Conservation (phyloP, 106 monocot species). For the Chionographis japonica region DNA sequence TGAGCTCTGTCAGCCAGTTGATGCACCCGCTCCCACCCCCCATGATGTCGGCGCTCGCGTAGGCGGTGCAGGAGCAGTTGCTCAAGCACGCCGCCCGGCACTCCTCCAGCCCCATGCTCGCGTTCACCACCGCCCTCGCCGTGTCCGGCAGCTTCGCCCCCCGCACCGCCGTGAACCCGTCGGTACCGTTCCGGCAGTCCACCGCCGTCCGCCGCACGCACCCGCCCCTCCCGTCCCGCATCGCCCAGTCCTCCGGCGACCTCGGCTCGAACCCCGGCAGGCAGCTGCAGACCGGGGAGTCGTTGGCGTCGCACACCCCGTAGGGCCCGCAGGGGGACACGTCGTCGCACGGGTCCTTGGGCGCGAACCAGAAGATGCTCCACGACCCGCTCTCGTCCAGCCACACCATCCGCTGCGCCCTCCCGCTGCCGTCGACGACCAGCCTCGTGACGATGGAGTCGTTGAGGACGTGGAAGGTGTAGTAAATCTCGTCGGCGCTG, state of each 20-base stretch:
- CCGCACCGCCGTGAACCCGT: slow-evolving; percentile 23
- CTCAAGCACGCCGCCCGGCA: slow-evolving; percentile 33
- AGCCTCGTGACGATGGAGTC: too few relatives aligned
- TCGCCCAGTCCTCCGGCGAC: slow-evolving; percentile 14
- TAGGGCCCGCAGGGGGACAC: slow-evolving; percentile 13
- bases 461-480: too few relatives aligned
- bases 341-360: slow-evolving; percentile 16
- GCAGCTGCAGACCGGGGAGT: slow-evolving; percentile 19
- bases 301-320: slow-evolving; percentile 15
- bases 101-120: slow-evolving; percentile 28
- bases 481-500: too few relatives aligned
- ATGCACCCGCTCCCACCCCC: slow-evolving; percentile 20
- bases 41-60: not conserved
- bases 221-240: slow-evolving; percentile 12
- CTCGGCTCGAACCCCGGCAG: slow-evolving; percentile 14
- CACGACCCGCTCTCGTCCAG: not conserved
- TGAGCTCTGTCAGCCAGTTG: not conserved
- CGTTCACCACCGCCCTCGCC: slow-evolving; percentile 18
- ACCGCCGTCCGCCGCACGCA: slow-evolving; percentile 21
- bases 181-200: slow-evolving; percentile 35
- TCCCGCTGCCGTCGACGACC: too few relatives aligned
- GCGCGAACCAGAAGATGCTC: slow-evolving; percentile 14
- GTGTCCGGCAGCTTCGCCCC: slow-evolving; percentile 46
- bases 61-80: slow-evolving; percentile 37
- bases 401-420: not conserved